Percentiles rank a stretch among this genome's conserved stretches.
These are phyloP conservation scores for Penicillium goetzii DNA, from an alignment of 495 filamentous ascomycete species.

Conservation along the genomic window DNA sequence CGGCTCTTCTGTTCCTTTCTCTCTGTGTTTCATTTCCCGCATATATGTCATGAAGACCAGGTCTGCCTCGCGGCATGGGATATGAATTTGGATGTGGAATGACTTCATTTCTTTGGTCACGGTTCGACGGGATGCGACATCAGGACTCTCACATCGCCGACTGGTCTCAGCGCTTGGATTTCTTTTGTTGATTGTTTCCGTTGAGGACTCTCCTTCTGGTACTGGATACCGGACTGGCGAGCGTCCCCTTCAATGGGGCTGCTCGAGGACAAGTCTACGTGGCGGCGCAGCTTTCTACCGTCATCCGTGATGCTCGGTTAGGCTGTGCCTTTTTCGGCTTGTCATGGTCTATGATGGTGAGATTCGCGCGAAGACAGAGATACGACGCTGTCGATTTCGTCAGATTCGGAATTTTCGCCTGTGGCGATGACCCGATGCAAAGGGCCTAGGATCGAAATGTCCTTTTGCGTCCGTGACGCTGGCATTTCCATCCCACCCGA, in stretches of 20 bases:
- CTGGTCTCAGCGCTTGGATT: constrained; percentile 26
- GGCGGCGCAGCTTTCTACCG: constrained; percentile 21
- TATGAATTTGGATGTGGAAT: constrained; percentile 58
- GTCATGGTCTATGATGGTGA: constrained; percentile 14
- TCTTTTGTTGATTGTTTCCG: constrained; percentile 21
- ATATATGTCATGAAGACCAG: constrained; percentile 61
- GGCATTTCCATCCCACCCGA: constrained; percentile 13
- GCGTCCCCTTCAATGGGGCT: constrained; percentile 23
- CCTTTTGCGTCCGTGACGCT: constrained; percentile 30
- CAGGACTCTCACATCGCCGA: constrained; percentile 14
- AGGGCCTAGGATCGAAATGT: constrained; percentile 11
- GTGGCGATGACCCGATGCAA: constrained; percentile 27
- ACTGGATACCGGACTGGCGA: constrained; percentile 52
- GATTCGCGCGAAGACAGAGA: constrained; percentile 9
- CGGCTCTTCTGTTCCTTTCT: constrained; percentile 52
- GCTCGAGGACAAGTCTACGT: constrained; percentile 38
- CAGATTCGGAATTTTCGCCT: constrained; percentile 24
- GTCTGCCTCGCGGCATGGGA: constrained; percentile 63
- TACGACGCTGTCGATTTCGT: constrained; percentile 9
- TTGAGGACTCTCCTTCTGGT: constrained; percentile 41
- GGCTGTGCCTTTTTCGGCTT: constrained; percentile 18
- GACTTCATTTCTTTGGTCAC: constrained; percentile 47
- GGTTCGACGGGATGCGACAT: constrained; percentile 29
- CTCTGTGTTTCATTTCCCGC: constrained; percentile 38
- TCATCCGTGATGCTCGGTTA: constrained; percentile 50